phyloP scores from a whole-genome alignment of 148 eudicot genomes.

The Camellia japonica region DNA sequence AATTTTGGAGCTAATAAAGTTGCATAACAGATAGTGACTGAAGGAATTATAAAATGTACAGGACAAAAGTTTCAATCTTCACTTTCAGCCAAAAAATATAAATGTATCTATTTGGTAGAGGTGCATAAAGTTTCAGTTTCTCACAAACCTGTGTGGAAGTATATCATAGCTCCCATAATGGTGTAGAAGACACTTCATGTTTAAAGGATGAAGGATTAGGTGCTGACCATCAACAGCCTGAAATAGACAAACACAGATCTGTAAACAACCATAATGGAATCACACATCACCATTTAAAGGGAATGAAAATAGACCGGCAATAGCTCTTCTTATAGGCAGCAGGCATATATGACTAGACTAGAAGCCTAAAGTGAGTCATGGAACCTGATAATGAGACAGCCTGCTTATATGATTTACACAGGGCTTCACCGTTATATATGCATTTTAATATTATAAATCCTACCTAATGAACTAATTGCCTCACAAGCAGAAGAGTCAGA shows the following conservation, averaged over 20 bases:
- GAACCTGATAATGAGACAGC: neutral
- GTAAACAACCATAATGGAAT: neutral
- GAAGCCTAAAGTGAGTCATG: neutral
- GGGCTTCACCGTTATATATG: neutral
- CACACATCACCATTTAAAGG: neutral
- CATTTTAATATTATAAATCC: neutral
- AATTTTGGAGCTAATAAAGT: neutral
- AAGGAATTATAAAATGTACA: neutral
- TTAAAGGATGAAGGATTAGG: conserved; percentile 82
- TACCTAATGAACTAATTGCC: neutral
- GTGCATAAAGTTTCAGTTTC: neutral
- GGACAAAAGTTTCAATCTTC: neutral
- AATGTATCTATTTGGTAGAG: neutral
- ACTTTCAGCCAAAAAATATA: neutral
- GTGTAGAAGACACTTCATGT: conserved; percentile 91
- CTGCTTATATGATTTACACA: neutral
- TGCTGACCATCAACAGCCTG: conserved; percentile 98
- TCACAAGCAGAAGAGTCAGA: conserved; percentile 2
- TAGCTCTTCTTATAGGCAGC: neutral
- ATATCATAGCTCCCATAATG: conserved; percentile 84
- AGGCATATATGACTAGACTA: neutral
- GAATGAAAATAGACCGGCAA: neutral
- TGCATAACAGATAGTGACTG: neutral
- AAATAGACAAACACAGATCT: conserved; percentile 17
- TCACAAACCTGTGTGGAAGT: conserved; percentile 75